These are phyloP conservation scores for Iberis pinnata DNA, from an alignment of 345 rosid species.

Conservation along the genomic window DNA sequence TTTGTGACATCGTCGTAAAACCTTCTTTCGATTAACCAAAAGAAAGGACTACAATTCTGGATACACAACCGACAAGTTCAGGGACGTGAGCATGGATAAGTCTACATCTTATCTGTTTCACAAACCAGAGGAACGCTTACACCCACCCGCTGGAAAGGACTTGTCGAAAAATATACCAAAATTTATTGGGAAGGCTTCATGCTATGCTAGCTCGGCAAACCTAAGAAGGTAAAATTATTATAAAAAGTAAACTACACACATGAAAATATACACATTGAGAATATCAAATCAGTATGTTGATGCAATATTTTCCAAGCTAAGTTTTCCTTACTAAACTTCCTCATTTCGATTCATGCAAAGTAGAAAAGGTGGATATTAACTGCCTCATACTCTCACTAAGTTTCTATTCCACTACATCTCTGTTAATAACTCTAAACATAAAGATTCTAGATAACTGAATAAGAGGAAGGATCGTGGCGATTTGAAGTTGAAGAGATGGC, in stretches of 20 bases:
- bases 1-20: too few species aligned
- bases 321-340: constrained; percentile 38
- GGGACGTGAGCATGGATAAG: too few species aligned
- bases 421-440: constrained; percentile 24
- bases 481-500: constrained; percentile 38
- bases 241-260: not conserved
- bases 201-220: constrained; percentile 70
- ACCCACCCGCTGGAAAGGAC: too few species aligned
- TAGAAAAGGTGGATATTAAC: constrained; percentile 37
- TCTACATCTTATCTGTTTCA: too few species aligned
- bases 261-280: too few species aligned
- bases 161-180: too few species aligned
- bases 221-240: constrained; percentile 59
- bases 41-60: too few species aligned
- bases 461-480: constrained; percentile 41
- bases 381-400: constrained; percentile 31
- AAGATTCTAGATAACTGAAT: constrained; percentile 27
- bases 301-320: constrained; percentile 47
- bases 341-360: constrained; percentile 43
- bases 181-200: constrained; percentile 89
- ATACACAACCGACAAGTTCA: too few species aligned
- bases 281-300: too few species aligned
- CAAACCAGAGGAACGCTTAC: too few species aligned
- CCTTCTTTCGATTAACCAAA: too few species aligned
- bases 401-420: constrained; percentile 19